Evolutionary conservation across 805 yeast species (phyloP).

Genomic region (Yamadazyma philogaea): DNA sequence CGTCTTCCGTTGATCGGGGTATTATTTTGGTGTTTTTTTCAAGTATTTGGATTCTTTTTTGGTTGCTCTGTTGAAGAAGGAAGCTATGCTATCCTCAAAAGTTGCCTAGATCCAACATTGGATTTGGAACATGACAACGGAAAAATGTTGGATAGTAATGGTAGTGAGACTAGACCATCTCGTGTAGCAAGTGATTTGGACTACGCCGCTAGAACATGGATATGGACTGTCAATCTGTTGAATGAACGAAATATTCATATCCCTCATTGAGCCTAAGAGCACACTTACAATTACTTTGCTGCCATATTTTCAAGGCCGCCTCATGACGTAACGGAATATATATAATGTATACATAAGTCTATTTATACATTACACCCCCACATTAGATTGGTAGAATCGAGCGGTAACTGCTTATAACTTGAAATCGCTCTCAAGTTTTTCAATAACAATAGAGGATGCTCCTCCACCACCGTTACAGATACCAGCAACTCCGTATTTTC

Average conservation of each 20-base stretch:
- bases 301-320: not conserved
- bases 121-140: conserved; percentile 61
- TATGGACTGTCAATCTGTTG: conserved; percentile 48
- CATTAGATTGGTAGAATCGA: not conserved
- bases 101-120: conserved; percentile 54
- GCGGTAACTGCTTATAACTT: conserved; percentile 27
- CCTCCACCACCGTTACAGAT: conserved; percentile 99
- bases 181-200: conserved; percentile 52
- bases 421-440: conserved; percentile 46
- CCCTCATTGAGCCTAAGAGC: conserved; percentile 13
- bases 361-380: too few species aligned
- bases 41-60: conserved; percentile 61
- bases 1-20: conserved; percentile 75
- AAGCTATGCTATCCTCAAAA: conserved; percentile 57
- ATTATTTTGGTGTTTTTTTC: conserved; percentile 67
- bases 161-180: conserved; percentile 51
- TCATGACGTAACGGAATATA: not conserved
- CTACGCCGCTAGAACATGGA: conserved; percentile 70
- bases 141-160: conserved; percentile 61
- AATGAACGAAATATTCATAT: conserved; percentile 21
- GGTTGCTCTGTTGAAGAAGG: conserved; percentile 77
- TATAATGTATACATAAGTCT: not conserved
- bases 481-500: conserved; percentile 88
- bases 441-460: conserved; percentile 88
- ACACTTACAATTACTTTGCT: not conserved